Evolutionary conservation across 139 green algal species (phyloP).

Genomic region (Nannochloris sp.): DNA sequence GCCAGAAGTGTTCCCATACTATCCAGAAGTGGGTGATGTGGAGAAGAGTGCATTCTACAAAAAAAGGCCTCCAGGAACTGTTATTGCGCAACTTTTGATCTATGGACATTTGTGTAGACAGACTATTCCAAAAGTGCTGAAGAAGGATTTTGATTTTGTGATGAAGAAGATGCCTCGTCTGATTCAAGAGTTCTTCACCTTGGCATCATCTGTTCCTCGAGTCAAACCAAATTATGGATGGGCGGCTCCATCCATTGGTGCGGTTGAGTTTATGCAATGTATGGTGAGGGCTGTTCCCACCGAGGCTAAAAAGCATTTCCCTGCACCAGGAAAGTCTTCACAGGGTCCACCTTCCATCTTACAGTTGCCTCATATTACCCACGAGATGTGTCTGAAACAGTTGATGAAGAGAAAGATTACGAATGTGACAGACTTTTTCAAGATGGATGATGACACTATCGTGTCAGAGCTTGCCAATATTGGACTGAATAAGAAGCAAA

Average conservation of each 20-base stretch:
- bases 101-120: conserved; percentile 63
- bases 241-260: conserved; percentile 58
- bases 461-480: conserved; percentile 20
- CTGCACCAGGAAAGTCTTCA: conserved; percentile 1
- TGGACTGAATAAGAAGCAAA: conserved; percentile 27
- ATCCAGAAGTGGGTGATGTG: conserved; percentile 62
- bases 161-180: conserved; percentile 57
- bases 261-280: conserved; percentile 79
- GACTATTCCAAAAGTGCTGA: conserved; percentile 43
- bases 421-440: conserved; percentile 52
- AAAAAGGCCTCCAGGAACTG: not conserved
- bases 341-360: conserved; percentile 41
- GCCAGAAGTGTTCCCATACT: conserved; percentile 37
- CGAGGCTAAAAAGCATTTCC: conserved; percentile 19
- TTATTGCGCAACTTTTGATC: conserved; percentile 75
- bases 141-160: conserved; percentile 56
- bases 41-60: conserved; percentile 53
- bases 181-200: conserved; percentile 75
- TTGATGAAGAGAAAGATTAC: conserved; percentile 50
- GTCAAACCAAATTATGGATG: conserved; percentile 50
- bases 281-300: conserved; percentile 47
- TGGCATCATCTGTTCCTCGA: conserved; percentile 51
- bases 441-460: conserved; percentile 30
- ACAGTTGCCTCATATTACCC: conserved; percentile 69
- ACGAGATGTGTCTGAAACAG: conserved; percentile 45